Base-by-base conservation (phyloP, 73 alveolate genomes). In the Paramecium biaurelia region DNA sequence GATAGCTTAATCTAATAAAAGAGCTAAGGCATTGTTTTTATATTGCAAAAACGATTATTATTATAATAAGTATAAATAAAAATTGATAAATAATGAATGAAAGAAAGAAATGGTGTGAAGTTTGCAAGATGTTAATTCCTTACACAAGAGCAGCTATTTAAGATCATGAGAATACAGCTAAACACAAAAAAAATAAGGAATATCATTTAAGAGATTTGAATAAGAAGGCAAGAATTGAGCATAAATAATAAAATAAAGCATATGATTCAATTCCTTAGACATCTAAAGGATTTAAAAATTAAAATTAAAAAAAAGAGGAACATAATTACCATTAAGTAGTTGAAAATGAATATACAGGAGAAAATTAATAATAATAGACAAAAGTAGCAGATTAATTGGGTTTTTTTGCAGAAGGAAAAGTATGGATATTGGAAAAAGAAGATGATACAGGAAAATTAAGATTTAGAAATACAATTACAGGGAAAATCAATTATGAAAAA, bases 81-180 rank as follows among this genome's bases (percentile, higher is more conserved):
- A 9, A 18, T 15, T 15, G 23, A 18, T 53, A 53, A 53, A 53
- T 7, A 63, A 63, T 63, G 84, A 63, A 14, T 24, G 84, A 63
- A 63, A 63, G 84, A 20, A 79, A 79, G 26, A 79, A 79, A 79
- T 79, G 90, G 90, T 79, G 90, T 79, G 90, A 79, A 34, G 42
- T 43, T 21, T 79, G 90, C 74, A 79, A 79, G 28, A 79, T 79
- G 70, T 34, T 79, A 45, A 79, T 79, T 1, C 90, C 90, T 11
- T 79, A 43, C 12, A 79, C 70, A 7, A 38, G 90, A 45, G 57
- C 90, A 11, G 90, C 90, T 11, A 79, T 79, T 9, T 5, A 26
- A 4, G 90, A 79, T 79, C 90, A 79, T 23, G 90, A 79, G 56
- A 79, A 79, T 79, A 79, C 76, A 5, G 43, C 41, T 6, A 79